phyloP scores from a whole-genome alignment of 2,329 filamentous ascomycete genomes.

The Tolypocladium pustulatum region DNA sequence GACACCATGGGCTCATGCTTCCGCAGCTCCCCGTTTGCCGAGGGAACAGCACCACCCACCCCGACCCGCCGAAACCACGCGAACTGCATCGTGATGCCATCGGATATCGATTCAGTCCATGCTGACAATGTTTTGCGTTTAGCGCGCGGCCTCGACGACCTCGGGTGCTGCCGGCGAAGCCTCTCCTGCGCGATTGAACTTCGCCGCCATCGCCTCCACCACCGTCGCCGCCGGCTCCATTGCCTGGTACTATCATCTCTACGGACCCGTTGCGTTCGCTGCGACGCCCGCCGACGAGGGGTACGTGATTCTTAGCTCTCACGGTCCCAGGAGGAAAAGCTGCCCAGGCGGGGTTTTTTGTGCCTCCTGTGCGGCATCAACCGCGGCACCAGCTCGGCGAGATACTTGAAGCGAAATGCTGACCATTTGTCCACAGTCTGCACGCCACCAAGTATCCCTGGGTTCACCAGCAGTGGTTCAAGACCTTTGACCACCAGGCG shows the following conservation, averaged over 20 bases:
- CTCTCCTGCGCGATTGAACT: slow-evolving; percentile 72
- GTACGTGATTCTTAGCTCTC: slow-evolving; percentile 58
- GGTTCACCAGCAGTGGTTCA: slow-evolving; percentile 85
- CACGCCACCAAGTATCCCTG: slow-evolving; percentile 89
- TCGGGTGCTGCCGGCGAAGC: slow-evolving; percentile 59
- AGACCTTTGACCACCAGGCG: slow-evolving; percentile 96
- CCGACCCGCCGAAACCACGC: slow-evolving; percentile 11
- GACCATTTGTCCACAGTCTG: slow-evolving; percentile 48
- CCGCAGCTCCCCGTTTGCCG: slow-evolving; percentile 15
- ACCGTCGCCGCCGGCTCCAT: slow-evolving; percentile 78
- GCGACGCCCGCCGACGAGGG: slow-evolving; percentile 95
- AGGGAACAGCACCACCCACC: slow-evolving; percentile 19
- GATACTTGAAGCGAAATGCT: slow-evolving; percentile 12
- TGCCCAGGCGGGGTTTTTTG: not conserved
- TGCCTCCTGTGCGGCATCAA: slow-evolving; percentile 23
- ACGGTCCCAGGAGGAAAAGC: not conserved
- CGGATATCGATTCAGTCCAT: slow-evolving; percentile 10
- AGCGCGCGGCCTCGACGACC: slow-evolving; percentile 64
- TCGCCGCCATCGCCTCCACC: slow-evolving; percentile 79
- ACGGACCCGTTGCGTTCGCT: slow-evolving; percentile 78
- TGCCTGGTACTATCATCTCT: slow-evolving; percentile 96
- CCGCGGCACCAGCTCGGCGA: slow-evolving; percentile 8
- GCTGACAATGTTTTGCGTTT: slow-evolving; percentile 25
- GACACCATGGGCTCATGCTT: slow-evolving; percentile 23
- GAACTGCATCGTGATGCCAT: slow-evolving; percentile 16